These are phyloP conservation scores for Saccharomyces paradoxus DNA, from an alignment of 805 yeast species.

Conservation along the genomic window DNA sequence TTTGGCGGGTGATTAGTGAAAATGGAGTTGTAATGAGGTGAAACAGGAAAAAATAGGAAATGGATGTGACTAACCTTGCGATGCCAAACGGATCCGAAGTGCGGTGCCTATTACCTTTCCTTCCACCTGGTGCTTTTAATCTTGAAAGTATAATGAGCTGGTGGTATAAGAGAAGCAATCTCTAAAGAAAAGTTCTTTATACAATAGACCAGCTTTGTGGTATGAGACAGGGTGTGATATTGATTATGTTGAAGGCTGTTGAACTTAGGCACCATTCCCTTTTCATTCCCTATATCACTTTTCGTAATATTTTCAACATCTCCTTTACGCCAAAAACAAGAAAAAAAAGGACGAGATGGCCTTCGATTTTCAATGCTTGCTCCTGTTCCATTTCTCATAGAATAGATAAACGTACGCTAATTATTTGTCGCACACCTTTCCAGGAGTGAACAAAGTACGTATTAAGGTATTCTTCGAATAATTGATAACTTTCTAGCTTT, in stretches of 20 bases:
- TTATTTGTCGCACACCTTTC: neutral
- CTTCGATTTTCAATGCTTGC: neutral
- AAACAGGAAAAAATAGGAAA: neutral
- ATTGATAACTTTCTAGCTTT: neutral
- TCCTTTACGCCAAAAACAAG: neutral
- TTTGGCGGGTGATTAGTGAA: neutral
- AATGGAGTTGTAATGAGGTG: neutral
- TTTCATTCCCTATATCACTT: neutral
- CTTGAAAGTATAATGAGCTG: neutral
- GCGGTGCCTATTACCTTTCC: neutral
- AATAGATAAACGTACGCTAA: neutral
- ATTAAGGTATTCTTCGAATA: neutral
- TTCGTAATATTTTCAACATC: neutral
- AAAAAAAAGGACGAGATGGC: neutral
- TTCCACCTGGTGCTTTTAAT: neutral
- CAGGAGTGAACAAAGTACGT: neutral
- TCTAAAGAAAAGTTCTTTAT: neutral
- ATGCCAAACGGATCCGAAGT: neutral
- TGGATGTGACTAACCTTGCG: neutral
- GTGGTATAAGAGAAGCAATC: neutral
- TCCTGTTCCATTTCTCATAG: neutral
- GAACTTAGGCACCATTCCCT: neutral
- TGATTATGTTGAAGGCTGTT: neutral
- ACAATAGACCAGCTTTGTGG: neutral
- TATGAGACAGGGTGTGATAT: no score